Percentiles rank a stretch among this genome's conserved stretches.
Conservation (phyloP, 2,329 filamentous ascomycete species). For the Biscogniauxia marginata region DNA sequence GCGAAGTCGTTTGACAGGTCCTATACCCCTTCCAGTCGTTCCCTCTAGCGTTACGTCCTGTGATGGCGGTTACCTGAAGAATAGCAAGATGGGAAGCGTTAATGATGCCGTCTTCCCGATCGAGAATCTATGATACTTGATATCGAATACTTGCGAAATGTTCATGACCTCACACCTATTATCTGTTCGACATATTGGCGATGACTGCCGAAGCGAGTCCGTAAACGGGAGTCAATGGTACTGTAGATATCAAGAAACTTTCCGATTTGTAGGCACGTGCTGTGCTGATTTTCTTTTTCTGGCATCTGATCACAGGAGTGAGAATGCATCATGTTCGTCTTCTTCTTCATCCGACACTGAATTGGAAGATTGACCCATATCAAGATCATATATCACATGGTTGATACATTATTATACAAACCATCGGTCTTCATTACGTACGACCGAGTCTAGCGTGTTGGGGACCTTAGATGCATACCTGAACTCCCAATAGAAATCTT, state of each 20-base stretch:
- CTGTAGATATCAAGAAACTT: neutral
- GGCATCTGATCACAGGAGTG: neutral
- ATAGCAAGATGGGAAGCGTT: neutral
- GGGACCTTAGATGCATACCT: neutral
- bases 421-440: neutral
- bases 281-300: neutral
- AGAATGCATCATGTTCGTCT: neutral
- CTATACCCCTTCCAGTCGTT: neutral
- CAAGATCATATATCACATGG: neutral
- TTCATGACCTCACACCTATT: neutral
- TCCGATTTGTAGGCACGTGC: slow-evolving; percentile 2
- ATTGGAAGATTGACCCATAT: neutral
- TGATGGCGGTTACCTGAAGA: neutral
- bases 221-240: slow-evolving; percentile 5
- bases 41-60: neutral
- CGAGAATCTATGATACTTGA: neutral
- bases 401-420: neutral
- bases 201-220: slow-evolving; percentile 15
- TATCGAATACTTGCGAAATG: slow-evolving; percentile 1
- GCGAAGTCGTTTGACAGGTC: neutral
- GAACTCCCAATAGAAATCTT: neutral
- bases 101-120: neutral
- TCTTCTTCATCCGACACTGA: neutral
- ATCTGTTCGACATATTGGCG: neutral
- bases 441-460: neutral